Percentiles rank a stretch among this genome's conserved stretches.
Evolutionary conservation across 2,329 filamentous ascomycete genomes (phyloP).

Genomic region (Conoideocrella luteorostrata): DNA sequence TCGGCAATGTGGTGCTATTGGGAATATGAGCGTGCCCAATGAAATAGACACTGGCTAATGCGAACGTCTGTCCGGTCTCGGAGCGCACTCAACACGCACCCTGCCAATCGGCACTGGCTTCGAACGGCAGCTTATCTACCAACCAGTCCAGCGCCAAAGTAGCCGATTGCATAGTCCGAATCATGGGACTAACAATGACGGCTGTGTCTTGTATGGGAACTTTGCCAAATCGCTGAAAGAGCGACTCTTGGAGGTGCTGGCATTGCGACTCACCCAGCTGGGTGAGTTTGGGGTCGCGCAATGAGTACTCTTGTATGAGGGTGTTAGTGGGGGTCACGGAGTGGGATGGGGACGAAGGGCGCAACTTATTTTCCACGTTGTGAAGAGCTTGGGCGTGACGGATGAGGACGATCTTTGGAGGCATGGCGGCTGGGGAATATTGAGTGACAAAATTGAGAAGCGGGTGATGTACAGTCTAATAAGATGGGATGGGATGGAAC

Average conservation of each 20-base stretch:
- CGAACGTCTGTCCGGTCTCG: too few species aligned
- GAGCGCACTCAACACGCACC: too few species aligned
- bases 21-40: too few species aligned
- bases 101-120: conserved; percentile 59
- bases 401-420: conserved; percentile 67
- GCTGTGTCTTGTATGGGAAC: conserved; percentile 30
- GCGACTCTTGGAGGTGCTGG: conserved; percentile 32
- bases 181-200: conserved; percentile 60
- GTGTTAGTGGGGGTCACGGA: conserved; percentile 9
- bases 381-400: conserved; percentile 76
- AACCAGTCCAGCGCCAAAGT: conserved; percentile 52
- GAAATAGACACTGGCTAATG: too few species aligned
- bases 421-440: conserved; percentile 36
- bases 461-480: too few species aligned
- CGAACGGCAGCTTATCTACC: conserved; percentile 46
- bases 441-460: too few species aligned
- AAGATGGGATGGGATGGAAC: too few species aligned
- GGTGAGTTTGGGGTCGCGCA: conserved; percentile 47
- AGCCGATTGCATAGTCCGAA: conserved; percentile 59
- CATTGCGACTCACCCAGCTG: conserved; percentile 45
- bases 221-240: conserved; percentile 31
- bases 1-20: too few species aligned
- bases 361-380: conserved; percentile 44
- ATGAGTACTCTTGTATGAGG: conserved; percentile 35
- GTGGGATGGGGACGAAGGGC: conserved; percentile 1